Base-by-base conservation (phyloP, 2,329 filamentous ascomycete species). In the Monosporascus sp. region DNA sequence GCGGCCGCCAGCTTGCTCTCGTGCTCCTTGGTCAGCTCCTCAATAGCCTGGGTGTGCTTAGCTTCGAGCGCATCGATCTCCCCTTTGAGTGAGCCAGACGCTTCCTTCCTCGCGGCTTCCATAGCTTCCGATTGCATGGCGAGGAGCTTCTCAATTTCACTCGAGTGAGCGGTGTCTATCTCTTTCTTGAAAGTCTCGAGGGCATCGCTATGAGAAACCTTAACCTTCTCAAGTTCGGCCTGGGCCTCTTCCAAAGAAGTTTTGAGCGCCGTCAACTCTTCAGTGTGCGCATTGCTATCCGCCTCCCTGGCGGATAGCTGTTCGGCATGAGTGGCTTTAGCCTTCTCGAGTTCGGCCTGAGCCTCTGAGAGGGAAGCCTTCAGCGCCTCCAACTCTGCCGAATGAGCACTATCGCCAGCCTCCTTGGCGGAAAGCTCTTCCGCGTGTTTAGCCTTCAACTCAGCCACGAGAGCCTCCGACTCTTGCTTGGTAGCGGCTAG, bases 71-170 rank as follows among this genome's bases (percentile, higher is more conserved):
- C 55, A 25, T 58, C 56, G 27, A 63, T 52, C 6, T 49, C 55
- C 20, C 54, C 55, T 35, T 60, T 52, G 46, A 60, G 59, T 7
- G 56, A 53, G 43, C 53, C 55, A 3, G 57, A 53, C 11, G 61
- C 58, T n/a, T 77, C 75, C 20, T 71, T 66, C 63, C 71, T 75
- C 37, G 72, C 67, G 22, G 66, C 63, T 47, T 78, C 74, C 9
- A 78, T 62, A 6, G 75, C 72, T 37, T 76, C 68, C 9, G 70
- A 67, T 57, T 73, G 72, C 31, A 69, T 65, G 1, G 65, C 61
- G 51, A 75, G 68, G 1, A 74, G 66, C 57, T 75, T 72, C 60
- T 77, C 72, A 8, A 81, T 64, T 55, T 81, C 77, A 9, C 67
- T 66, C 49, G 70, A 65, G 51, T 79, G 72, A 22, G 68, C 62